Conservation (phyloP, 1,139 yeast genomes). For the Protomyces lactucae-debilis region DNA sequence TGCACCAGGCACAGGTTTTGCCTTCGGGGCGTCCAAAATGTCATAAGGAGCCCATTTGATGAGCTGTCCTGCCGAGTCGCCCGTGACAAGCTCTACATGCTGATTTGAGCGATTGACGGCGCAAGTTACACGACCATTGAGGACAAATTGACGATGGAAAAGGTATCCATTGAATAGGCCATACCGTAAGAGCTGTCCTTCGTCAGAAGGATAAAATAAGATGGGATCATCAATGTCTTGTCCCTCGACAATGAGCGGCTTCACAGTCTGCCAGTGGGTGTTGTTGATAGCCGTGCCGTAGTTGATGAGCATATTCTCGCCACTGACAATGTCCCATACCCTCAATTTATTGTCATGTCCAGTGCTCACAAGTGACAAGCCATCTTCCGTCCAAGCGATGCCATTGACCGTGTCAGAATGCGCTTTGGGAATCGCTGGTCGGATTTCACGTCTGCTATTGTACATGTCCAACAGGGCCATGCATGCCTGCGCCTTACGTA, state of each 20-base stretch:
- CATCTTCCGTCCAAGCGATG: slow-evolving; percentile 61
- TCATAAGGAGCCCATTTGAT: slow-evolving; percentile 2
- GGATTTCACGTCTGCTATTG: slow-evolving; percentile 33
- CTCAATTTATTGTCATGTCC: slow-evolving; percentile 75
- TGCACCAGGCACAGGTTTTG: no score
- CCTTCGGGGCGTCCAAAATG: background rate
- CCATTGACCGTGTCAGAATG: slow-evolving; percentile 77
- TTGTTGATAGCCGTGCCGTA: slow-evolving; percentile 77
- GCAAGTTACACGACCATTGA: slow-evolving; percentile 24
- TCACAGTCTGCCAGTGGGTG: slow-evolving; percentile 46
- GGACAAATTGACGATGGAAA: slow-evolving; percentile 43
- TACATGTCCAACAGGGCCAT: slow-evolving; percentile 55
- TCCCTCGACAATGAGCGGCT: slow-evolving; percentile 42
- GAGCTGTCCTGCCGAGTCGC: slow-evolving; percentile 19
- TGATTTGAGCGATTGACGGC: slow-evolving; percentile 10
- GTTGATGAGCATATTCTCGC: slow-evolving; percentile 59
- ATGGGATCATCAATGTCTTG: slow-evolving; percentile 49
- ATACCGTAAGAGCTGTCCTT: slow-evolving; percentile 67
- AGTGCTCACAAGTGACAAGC: slow-evolving; percentile 55
- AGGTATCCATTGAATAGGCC: slow-evolving; percentile 61
- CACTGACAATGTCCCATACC: slow-evolving; percentile 61
- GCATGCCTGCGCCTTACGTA: slow-evolving; percentile 62
- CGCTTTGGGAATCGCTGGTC: slow-evolving; percentile 45
- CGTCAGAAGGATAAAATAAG: slow-evolving; percentile 69
- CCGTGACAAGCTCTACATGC: slow-evolving; percentile 13